Percentiles rank a stretch among this genome's conserved stretches.
Conservation (phyloP, 805 yeast genomes). For the Cyberlindnera xylosilytica region DNA sequence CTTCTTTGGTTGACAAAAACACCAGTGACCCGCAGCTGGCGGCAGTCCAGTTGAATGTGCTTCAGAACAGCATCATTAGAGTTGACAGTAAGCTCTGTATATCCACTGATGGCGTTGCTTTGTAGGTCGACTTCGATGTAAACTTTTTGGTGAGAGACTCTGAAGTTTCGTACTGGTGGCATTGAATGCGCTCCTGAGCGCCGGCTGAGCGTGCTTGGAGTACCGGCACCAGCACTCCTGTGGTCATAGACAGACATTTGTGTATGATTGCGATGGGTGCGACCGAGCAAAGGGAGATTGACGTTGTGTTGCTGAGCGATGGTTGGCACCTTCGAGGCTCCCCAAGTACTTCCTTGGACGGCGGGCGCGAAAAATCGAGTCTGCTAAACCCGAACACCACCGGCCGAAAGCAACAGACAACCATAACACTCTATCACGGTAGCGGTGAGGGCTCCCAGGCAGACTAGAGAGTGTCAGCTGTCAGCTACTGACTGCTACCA, state of each 20-base stretch:
- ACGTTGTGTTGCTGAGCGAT: no score
- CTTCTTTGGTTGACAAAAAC: constrained; percentile 63
- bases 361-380: no score
- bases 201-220: constrained; percentile 17
- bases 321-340: no score
- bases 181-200: neutral
- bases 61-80: constrained; percentile 63
- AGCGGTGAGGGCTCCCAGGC: no score
- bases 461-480: no score
- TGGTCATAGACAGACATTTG: constrained; percentile 21
- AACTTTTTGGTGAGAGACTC: constrained; percentile 82
- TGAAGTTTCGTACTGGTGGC: constrained; percentile 37
- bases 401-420: no score
- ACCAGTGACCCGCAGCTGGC: constrained; percentile 63
- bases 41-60: constrained; percentile 70
- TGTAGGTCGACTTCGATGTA: constrained; percentile 75
- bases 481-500: no score
- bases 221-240: constrained; percentile 17
- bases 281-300: no score
- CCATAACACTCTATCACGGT: no score
- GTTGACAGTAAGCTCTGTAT: constrained; percentile 77
- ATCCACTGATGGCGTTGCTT: constrained; percentile 57
- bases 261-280: no score
- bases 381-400: no score
- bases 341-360: no score